Base-by-base conservation (phyloP, 2,329 filamentous ascomycete genomes). In the Pseudocercospora fuligena region DNA sequence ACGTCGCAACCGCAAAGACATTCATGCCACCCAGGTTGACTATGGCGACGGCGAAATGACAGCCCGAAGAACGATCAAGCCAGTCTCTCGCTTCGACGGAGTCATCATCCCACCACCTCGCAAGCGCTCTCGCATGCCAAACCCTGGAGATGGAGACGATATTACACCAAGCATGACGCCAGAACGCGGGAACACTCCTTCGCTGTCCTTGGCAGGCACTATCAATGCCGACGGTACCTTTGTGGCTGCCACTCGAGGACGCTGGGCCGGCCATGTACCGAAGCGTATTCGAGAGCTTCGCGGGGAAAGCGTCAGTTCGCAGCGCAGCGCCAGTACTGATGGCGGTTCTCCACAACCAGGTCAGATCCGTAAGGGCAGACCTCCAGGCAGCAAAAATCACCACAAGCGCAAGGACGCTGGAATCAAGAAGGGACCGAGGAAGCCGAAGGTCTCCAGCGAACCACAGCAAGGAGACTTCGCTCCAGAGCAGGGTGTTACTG, bases 381-480 rank as follows among this genome's bases (percentile, higher is more conserved):
- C 78, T 31, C 81, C 81, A 2, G 82, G 82, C 0, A 83, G 82
- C 67, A 84, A 83, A 73, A 84, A 84, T 54, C 72, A 78, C 29
- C 78, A 79, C 27, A 77, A 80, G 64, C 76, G 83, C 21, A 81
- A 80, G 60, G 83, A 84, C 67, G 82, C 80, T 33, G 82, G 82
- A 2, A 78, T 84, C 64, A 83, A 83, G 67, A 85, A 84, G 66
- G 82, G 82, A 2, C 82, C 82, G 5, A 75, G 82, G 14, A 75
- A 75, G 66, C 68, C 66, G 21, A 71, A 71, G 51, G 43, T 60
- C 25, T 33, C 56, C 3, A 61, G 60, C 11, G 27, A 33, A 12
- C 19, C 57, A 64, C 27, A 60, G 40, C 29, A 51, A 58, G 49
- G 54, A 29, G 49, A 56, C 47, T 46, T 56, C 27, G 43, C 5